Evolutionary conservation across 176 grass and related monocot genomes (phyloP).

Genomic region (Raddia distichophylla): DNA sequence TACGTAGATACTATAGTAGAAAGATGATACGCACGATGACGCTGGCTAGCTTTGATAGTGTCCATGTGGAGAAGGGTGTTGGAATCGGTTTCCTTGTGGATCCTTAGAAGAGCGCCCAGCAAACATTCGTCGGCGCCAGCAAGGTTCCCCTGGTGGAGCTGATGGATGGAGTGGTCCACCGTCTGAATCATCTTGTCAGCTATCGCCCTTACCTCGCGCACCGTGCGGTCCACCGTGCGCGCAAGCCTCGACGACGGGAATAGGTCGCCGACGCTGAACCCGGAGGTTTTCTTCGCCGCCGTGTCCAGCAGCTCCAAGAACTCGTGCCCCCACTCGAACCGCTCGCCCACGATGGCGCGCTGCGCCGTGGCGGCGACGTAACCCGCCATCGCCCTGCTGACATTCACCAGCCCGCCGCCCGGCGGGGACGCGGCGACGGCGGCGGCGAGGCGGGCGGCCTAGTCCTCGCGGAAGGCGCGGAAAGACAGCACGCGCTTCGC

Average conservation of each 20-base stretch:
- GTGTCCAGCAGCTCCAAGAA: background rate
- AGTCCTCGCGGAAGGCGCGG: slow-evolving; percentile 30
- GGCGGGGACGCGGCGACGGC: background rate
- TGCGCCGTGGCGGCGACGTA: background rate
- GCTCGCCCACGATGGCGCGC: background rate
- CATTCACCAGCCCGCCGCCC: background rate
- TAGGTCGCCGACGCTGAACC: slow-evolving; percentile 28
- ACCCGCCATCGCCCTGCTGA: slow-evolving; percentile 2
- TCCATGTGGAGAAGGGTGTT: background rate
- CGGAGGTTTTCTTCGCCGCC: background rate
- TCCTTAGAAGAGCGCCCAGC: slow-evolving; percentile 33
- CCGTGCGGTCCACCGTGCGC: background rate
- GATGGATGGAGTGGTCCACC: background rate
- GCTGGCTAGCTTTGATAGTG: slow-evolving; percentile 2
- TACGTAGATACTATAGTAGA: too few relatives aligned
- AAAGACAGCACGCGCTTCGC: slow-evolving; percentile 33
- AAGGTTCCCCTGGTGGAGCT: background rate
- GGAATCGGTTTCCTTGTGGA: slow-evolving; percentile 1
- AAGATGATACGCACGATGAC: slow-evolving; percentile 26
- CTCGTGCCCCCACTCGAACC: background rate
- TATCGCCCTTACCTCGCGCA: background rate
- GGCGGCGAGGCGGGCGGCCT: slow-evolving; percentile 23
- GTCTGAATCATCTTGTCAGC: background rate
- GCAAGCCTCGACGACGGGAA: slow-evolving; percentile 40
- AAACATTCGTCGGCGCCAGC: slow-evolving; percentile 2